Evolutionary conservation across 2,329 filamentous ascomycete species (phyloP), one percentile per base, ranked within the genome.

Genomic region (Rutstroemia sydowiana): DNA sequence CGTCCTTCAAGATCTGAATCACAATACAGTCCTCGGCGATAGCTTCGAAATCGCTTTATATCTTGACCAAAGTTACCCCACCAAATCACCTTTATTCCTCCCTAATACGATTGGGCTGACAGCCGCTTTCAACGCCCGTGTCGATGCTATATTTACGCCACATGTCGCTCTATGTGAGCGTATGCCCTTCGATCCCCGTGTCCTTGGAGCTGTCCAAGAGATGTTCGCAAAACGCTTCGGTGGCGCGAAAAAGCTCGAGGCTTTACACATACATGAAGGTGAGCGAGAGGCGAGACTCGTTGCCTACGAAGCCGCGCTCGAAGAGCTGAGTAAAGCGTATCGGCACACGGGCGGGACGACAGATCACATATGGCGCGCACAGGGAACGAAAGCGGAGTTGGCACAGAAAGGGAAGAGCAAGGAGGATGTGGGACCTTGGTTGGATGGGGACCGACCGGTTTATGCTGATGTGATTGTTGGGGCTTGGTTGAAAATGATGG

Each of bases 41-140:
- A 79, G 80, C 2, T 82, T 84, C 60, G 82, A 85, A 48, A 85
- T 85, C 54, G 82, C 82, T 6, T 42, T 65, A 21, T 53, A 53
- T 31, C 40, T 45, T 23, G 45, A 53, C 26, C 39, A 53, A 5
- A 45, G 1, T 5, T 49, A 31, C 31, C 51, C 51, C 2, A 18
- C 31, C 34, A n/a, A n/a, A 26, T 45, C 45, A 26, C 40, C 40
- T 13, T 31, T 53, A 28, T 53, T 53, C 45, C 51, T 45, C 6
- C 39, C 21, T 1, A 20, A 23, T 23, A 14, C 39, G 13, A 42
- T 13, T 13, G 39, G 39, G 6, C 18, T 42, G 10, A 5, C 20
- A 10, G 11, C 11, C 18, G 39, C 20, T 10, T 21, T 18, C 39
- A 18, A 18, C 9, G 14, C 20, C 4, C 20, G 21, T 10, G 39